Conservation (phyloP, 2,329 filamentous ascomycete genomes). For the Neocucurbitaria cava region DNA sequence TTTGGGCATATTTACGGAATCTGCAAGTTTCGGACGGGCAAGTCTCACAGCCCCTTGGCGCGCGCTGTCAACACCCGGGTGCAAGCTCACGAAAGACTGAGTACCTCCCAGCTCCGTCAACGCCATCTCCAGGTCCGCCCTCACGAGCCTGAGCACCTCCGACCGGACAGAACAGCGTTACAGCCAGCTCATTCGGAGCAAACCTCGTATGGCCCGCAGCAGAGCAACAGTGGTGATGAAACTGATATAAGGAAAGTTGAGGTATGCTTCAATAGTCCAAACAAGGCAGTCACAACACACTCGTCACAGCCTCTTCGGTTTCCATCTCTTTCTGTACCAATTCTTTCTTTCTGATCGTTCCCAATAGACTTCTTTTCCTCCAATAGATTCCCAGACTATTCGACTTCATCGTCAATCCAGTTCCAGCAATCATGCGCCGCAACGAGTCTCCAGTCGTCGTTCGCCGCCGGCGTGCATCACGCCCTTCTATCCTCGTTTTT, state of each 20-base stretch:
- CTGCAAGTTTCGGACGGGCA: not conserved
- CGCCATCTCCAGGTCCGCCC: not conserved
- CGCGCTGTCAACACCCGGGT: not conserved
- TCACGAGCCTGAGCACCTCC: slow-evolving; percentile 1
- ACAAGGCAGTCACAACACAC: slow-evolving; percentile 2
- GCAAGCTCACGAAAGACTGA: not conserved
- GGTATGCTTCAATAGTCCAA: not conserved
- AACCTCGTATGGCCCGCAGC: not conserved
- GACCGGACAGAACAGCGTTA: not conserved
- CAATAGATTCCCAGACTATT: not conserved
- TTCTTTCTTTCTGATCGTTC: not conserved
- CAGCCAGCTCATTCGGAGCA: not conserved
- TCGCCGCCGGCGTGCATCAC: slow-evolving; percentile 1
- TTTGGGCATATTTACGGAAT: not conserved
- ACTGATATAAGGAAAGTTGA: not conserved
- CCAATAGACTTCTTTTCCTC: not conserved
- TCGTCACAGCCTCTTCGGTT: slow-evolving; percentile 4
- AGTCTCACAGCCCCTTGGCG: not conserved
- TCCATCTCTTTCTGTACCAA: not conserved
- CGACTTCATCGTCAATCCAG: not conserved
- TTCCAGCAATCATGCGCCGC: slow-evolving; percentile 3
- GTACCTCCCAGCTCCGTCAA: not conserved
- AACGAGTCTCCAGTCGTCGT: not conserved
- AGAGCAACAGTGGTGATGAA: not conserved
- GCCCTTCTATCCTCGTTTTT: slow-evolving; percentile 1